These are phyloP conservation scores for Macrolepiota fuliginosa DNA, from an alignment of 768 basidiomycete species.

Conservation along the genomic window DNA sequence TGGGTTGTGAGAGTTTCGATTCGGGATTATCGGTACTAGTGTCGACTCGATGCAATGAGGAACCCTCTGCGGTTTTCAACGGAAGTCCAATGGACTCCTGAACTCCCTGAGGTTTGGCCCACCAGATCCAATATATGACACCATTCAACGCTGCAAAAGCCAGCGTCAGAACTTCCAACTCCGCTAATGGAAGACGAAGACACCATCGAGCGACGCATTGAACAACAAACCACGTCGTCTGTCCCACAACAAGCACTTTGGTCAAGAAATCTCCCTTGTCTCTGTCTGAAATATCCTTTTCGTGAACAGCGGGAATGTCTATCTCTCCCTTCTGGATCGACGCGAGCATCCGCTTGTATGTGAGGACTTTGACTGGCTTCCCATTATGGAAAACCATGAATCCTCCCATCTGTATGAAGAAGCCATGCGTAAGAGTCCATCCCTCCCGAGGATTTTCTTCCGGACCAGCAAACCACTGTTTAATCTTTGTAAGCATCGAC, in stretches of 20 bases:
- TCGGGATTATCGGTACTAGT: background rate
- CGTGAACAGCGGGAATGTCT: background rate
- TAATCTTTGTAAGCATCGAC: background rate
- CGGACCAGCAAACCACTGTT: background rate
- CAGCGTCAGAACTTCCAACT: background rate
- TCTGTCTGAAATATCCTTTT: constrained; percentile 14
- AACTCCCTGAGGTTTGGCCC: background rate
- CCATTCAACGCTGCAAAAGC: background rate
- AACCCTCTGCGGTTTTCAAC: background rate
- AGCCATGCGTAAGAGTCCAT: constrained; percentile 15
- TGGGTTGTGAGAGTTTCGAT: background rate
- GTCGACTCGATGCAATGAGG: background rate
- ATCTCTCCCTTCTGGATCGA: background rate
- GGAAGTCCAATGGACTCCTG: background rate
- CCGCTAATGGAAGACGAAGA: background rate
- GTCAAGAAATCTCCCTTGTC: constrained; percentile 23
- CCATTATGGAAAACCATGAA: constrained; percentile 6
- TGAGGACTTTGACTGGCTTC: background rate
- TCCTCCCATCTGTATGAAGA: constrained; percentile 15
- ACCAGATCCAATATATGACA: background rate
- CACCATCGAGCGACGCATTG: constrained; percentile 27
- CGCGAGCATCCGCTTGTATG: constrained; percentile 1
- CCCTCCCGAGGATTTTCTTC: constrained; percentile 13
- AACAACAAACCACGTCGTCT: constrained; percentile 21
- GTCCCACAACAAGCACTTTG: constrained; percentile 20